Evolutionary conservation across 345 rosid species (phyloP), one percentile per base, ranked within the genome.

Genomic region (Hevea brasiliensis): DNA sequence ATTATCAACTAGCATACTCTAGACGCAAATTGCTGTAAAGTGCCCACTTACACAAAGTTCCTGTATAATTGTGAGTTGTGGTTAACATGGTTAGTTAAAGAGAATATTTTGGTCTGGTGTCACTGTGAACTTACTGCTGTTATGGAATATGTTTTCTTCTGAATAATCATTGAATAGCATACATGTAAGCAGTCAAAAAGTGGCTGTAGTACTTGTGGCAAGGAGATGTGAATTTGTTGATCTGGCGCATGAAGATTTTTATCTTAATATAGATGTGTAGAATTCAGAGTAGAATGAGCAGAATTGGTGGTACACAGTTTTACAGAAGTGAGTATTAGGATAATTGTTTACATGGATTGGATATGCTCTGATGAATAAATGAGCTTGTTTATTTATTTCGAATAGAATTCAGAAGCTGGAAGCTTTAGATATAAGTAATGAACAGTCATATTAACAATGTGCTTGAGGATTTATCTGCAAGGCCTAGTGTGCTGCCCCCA

Each of bases 331-430:
- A 37, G 0, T 5, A 11, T 4, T 42, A 27, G 24, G 24, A 17
- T 60, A n/a, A n/a, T n/a, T 68, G 9, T 35, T 37, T 6, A 48
- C 7, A 35, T 1, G 48, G n/a, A 32, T 11, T 32, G n/a, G 3
- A 32, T n/a, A 20, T 51, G n/a, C n/a, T n/a, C n/a, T n/a, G n/a
- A n/a, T n/a, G n/a, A n/a, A n/a, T n/a, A n/a, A n/a, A n/a, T n/a
- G n/a, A n/a, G n/a, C n/a, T n/a, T n/a, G 3, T n/a, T 18, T 18
- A 6, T 27, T n/a, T 32, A 11, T 48, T 20, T 26, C 32, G 1
- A 55, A 20, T 68, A 32, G 71, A 32, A 20, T 53, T 20, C 45
- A 51, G 48, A 53, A n/a, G 48, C 61, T 68, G 57, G 57, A 48
- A 32, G 47, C 3, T 20, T 5, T 21, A 21, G 8, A 7, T 60